Percentiles rank a stretch among this genome's conserved stretches.
These are phyloP conservation scores for Sherardia arvensis DNA, from an alignment of 257 asterid genomes.

Conservation along the genomic window DNA sequence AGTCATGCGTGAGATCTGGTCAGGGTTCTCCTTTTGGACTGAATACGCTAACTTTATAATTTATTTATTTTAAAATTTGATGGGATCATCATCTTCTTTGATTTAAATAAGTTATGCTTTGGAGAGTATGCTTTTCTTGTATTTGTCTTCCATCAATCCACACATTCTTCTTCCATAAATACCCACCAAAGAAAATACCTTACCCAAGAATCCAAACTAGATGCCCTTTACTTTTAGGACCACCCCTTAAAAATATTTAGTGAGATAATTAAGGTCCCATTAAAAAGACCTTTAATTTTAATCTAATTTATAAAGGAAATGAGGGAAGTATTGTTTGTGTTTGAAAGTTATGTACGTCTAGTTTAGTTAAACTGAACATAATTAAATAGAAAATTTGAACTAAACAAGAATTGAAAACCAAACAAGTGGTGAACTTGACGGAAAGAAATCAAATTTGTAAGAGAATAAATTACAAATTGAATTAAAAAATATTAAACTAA, in stretches of 20 bases:
- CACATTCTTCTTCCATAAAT: slow-evolving; percentile 21
- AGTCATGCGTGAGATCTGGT: slow-evolving; percentile 54
- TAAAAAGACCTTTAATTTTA: slow-evolving; percentile 14
- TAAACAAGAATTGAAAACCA: too few species aligned
- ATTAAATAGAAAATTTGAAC: too few species aligned
- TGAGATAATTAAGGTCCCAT: slow-evolving; percentile 5
- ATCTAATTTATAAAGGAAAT: not conserved
- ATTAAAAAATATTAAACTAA: too few species aligned
- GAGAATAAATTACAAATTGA: too few species aligned
- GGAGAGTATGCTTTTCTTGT: slow-evolving; percentile 42
- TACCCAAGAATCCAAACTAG: slow-evolving; percentile 4
- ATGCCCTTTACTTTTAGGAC: slow-evolving; percentile 15
- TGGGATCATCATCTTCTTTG: slow-evolving; percentile 3
- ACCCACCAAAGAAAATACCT: slow-evolving; percentile 10
- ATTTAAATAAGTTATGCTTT: slow-evolving; percentile 12
- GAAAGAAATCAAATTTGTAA: too few species aligned
- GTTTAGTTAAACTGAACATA: too few species aligned
- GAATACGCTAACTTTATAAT: slow-evolving; percentile 91
- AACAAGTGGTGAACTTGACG: too few species aligned
- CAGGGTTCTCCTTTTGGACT: slow-evolving; percentile 74
- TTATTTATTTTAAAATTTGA: not conserved
- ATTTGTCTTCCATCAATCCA: slow-evolving; percentile 13
- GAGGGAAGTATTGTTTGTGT: not conserved
- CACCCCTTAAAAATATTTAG: not conserved
- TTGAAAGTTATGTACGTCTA: too few species aligned